Base-by-base conservation (phyloP, 2,329 filamentous ascomycete genomes). In the Pseudocercospora eumusae region DNA sequence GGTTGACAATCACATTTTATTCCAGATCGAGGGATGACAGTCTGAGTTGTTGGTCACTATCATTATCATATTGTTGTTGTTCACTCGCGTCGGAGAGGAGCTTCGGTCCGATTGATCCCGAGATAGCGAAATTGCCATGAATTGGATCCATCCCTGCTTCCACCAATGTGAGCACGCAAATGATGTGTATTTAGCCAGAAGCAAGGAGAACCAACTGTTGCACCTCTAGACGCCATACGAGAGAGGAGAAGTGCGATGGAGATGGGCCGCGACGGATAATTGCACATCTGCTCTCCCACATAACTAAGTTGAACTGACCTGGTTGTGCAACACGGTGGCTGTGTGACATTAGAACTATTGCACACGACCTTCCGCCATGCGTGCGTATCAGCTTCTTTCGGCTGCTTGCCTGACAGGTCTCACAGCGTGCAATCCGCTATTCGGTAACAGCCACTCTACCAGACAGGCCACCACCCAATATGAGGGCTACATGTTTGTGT, bases 401-500 rank as follows among this genome's bases (percentile, higher is more conserved):
- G 60, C 60, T n/a, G 56, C 60, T 18, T 42, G 49, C 18, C 56
- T 59, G 23, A 15, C 60, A 10, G 50, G 56, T 27, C 56, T 62
- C 10, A 45, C 44, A 36, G 36, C 31, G 18, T 50, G 45, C 56
- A 59, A 36, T 44, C 56, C 60, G 23, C n/a, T 42, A 11, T 33
- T 58, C 18, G 33, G 25, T 6, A 52, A 18, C 47, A 20, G 23
- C 23, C 45, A 27, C 21, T 25, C 20, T 25, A 25, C 27, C 9
- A 61, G 60, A 31, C 60, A 61, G 45, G 31, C 49, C 15, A 33
- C n/a, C 23, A 42, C 52, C 1, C 27, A 56, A 8, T 65, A 70
- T 50, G 69, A 67, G 54, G 82, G 79, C 4, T 84, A 84, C 62
- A 79, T 79, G 0, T 84, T 84, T 62, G 76, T 79, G 0, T 84